Evolutionary conservation across 129 eudicot species (phyloP), one percentile per base, ranked within the genome.

Genomic region (Pittosporum tobira): DNA sequence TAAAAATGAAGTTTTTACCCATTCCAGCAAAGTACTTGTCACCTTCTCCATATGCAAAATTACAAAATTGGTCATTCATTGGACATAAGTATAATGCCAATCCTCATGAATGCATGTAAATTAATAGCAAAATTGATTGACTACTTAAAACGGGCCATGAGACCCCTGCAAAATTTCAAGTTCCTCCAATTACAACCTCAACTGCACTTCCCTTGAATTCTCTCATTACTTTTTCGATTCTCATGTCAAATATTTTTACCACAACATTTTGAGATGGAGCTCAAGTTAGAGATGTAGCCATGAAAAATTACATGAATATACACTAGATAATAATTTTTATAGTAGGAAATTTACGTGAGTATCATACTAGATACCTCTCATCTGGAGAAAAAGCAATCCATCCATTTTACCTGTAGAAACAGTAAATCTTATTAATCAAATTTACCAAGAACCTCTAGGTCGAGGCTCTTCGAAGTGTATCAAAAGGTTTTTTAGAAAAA

Each of bases 381-480:
- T 88, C 94, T 65, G 95, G 93, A 40, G 95, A 87, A 48, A 87
- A 87, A n/a, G n/a, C n/a, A n/a, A 50, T 86, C 95, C 29, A 86
- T 86, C 44, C 82, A 49, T 66, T 87, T 82, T 1, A 82, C 95
- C 95, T 82, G 71, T 57, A 72, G 26, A n/a, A n/a, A n/a, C 24
- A 51, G 36, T 11, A 61, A 37, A 43, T 34, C n/a, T n/a, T n/a
- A 19, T 51, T 51, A 43, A 47, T 53, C 24, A 19, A 6, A 25
- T 30, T 30, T 4, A 30, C 36, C 36, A 4, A 2, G 36, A 30
- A 30, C 3, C 36, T 4, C 36, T 1, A 30, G 0, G 7, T 0
- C 36, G 7, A 30, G 7, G 6, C 0, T 30, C 0, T 30, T 4
- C 4, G 7, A 30, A 30, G 7, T 0, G 36, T 5, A 30, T 30